Conservation (phyloP, 1,284 basidiomycete genomes). For the Bondarzewia mesenterica region DNA sequence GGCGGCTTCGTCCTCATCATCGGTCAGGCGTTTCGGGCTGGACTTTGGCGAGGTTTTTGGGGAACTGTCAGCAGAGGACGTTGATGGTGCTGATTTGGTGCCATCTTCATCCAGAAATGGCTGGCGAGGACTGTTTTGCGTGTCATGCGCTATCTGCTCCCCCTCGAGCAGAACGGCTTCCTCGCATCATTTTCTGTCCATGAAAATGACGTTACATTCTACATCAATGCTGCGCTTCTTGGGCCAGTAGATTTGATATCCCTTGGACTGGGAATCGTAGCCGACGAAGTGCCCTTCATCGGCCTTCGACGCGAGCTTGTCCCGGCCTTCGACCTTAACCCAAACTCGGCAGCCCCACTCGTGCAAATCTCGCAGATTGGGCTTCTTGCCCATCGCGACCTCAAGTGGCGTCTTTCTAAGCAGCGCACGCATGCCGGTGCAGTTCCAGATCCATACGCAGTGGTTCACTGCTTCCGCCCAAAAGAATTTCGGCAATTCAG, state of each 20-base stretch:
- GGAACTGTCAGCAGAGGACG: background rate
- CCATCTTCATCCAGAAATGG: background rate
- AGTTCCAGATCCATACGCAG: constrained; percentile 25
- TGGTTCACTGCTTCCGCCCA: constrained; percentile 1
- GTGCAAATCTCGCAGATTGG: constrained; percentile 1
- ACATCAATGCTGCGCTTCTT: constrained; percentile 19
- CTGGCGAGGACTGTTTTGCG: background rate
- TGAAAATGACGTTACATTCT: constrained; percentile 22
- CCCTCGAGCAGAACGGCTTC: background rate
- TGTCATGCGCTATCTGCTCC: background rate
- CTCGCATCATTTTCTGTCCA: background rate
- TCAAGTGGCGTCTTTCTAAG: constrained; percentile 1
- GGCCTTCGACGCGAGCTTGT: constrained; percentile 22
- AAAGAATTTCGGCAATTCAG: constrained; percentile 15
- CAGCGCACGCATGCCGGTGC: constrained; percentile 19
- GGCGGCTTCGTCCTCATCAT: background rate
- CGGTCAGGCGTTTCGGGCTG: background rate
- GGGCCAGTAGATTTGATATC: constrained; percentile 27
- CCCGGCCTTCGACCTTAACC: constrained; percentile 6
- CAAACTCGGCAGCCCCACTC: constrained; percentile 9
- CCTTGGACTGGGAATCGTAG: constrained; percentile 22
- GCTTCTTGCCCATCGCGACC: background rate
- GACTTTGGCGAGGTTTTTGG: background rate
- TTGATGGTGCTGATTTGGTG: background rate
- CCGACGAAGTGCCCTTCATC: constrained; percentile 24